phyloP scores from a whole-genome alignment of 495 filamentous ascomycete species.

The Penicillium herquei region DNA sequence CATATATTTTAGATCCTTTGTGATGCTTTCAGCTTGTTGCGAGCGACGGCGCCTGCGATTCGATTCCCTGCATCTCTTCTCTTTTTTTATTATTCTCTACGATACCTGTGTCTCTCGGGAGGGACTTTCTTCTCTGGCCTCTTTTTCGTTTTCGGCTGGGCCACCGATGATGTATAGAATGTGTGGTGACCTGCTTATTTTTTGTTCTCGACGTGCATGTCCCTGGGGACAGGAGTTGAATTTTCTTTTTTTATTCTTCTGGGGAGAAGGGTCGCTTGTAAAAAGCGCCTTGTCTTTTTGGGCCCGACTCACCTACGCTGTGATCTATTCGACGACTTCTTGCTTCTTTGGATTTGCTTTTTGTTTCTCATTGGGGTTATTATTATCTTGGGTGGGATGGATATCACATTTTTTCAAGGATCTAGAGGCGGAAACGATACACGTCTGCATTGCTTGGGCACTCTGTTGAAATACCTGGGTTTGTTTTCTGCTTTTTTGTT shows the following conservation, averaged over 20 bases:
- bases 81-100: slow-evolving; percentile 24
- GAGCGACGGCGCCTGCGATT: slow-evolving; percentile 50
- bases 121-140: slow-evolving; percentile 32
- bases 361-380: slow-evolving; percentile 28
- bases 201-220: slow-evolving; percentile 34
- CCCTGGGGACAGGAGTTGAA: slow-evolving; percentile 38
- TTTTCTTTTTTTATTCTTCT: slow-evolving; percentile 30
- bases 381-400: slow-evolving; percentile 38
- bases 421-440: slow-evolving; percentile 56
- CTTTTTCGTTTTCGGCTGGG: slow-evolving; percentile 25
- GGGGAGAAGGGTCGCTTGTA: slow-evolving; percentile 20
- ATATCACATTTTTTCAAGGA: slow-evolving; percentile 42
- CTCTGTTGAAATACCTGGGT: slow-evolving; percentile 41
- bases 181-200: slow-evolving; percentile 36
- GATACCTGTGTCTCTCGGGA: slow-evolving; percentile 47
- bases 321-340: slow-evolving; percentile 31
- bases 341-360: slow-evolving; percentile 28
- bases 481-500: slow-evolving; percentile 15
- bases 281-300: slow-evolving; percentile 21
- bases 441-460: slow-evolving; percentile 53
- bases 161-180: slow-evolving; percentile 49
- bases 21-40: slow-evolving; percentile 45
- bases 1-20: slow-evolving; percentile 39
- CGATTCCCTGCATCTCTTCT: slow-evolving; percentile 36
- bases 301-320: slow-evolving; percentile 27